Percentiles rank a stretch among this genome's conserved stretches.
Evolutionary conservation across 2,329 filamentous ascomycete genomes (phyloP).

Genomic region (Metarhizium rileyi): DNA sequence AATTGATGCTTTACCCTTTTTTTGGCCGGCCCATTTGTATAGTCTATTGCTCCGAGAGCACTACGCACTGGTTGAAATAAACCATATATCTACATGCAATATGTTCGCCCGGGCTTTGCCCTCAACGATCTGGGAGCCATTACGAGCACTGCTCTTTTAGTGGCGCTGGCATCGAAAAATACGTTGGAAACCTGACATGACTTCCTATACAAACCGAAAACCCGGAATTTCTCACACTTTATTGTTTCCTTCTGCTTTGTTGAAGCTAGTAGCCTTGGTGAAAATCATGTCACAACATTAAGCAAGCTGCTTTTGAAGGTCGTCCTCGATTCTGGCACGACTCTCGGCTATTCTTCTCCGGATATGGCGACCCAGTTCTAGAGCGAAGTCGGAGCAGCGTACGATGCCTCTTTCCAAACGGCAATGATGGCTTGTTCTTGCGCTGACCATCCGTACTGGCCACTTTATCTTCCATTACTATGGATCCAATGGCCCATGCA

Average conservation of each 20-base stretch:
- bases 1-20: too few species aligned
- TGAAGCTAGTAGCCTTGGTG: constrained; percentile 36
- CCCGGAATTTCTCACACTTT: constrained; percentile 36
- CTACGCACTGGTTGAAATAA: too few species aligned
- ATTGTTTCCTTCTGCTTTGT: constrained; percentile 38
- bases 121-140: constrained; percentile 48
- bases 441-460: constrained; percentile 31
- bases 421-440: constrained; percentile 43
- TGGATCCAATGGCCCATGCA: constrained; percentile 35
- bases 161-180: constrained; percentile 71
- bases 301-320: constrained; percentile 41
- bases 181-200: constrained; percentile 49
- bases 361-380: constrained; percentile 45
- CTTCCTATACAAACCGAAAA: constrained; percentile 43
- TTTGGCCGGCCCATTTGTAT: too few species aligned
- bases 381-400: constrained; percentile 44
- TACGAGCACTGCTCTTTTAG: constrained; percentile 69
- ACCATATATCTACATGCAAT: too few species aligned
- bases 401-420: constrained; percentile 26
- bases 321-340: constrained; percentile 68
- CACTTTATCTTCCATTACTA: constrained; percentile 46
- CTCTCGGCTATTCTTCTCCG: constrained; percentile 58
- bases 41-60: too few species aligned
- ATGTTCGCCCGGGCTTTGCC: constrained; percentile 64
- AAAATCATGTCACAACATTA: constrained; percentile 36